These are phyloP conservation scores for Penicillium arizonense DNA, from an alignment of 495 filamentous ascomycete genomes.

Conservation along the genomic window DNA sequence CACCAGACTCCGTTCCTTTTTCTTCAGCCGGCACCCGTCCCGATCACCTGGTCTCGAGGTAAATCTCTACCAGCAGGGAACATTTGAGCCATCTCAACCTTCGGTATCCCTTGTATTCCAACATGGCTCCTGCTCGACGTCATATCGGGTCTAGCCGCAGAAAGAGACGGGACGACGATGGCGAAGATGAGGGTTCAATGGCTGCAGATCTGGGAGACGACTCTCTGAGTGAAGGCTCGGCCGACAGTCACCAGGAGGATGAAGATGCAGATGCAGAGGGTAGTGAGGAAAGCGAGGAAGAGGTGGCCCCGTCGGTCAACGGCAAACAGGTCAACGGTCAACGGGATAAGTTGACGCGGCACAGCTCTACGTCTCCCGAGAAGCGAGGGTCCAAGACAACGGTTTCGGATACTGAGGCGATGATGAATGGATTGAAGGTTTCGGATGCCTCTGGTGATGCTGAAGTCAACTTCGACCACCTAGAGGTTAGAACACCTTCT, in stretches of 20 bases:
- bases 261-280: slow-evolving; percentile 69
- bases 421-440: slow-evolving; percentile 81
- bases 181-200: slow-evolving; percentile 65
- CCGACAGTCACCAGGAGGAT: slow-evolving; percentile 71
- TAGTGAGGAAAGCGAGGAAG: slow-evolving; percentile 73
- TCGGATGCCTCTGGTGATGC: slow-evolving; percentile 54
- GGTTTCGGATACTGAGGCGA: slow-evolving; percentile 75
- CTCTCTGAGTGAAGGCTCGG: slow-evolving; percentile 78
- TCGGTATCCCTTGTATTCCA: background rate
- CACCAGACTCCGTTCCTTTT: background rate
- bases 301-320: slow-evolving; percentile 48
- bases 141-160: slow-evolving; percentile 75
- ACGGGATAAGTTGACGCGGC: slow-evolving; percentile 23
- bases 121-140: slow-evolving; percentile 64
- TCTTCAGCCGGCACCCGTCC: slow-evolving; percentile 5
- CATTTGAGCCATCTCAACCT: background rate
- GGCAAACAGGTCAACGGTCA: slow-evolving; percentile 36
- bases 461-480: slow-evolving; percentile 67
- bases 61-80: slow-evolving; percentile 3
- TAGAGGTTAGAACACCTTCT: slow-evolving; percentile 40
- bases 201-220: slow-evolving; percentile 73
- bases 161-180: slow-evolving; percentile 74
- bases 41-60: slow-evolving; percentile 2
- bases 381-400: slow-evolving; percentile 33
- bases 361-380: slow-evolving; percentile 23